These are phyloP conservation scores for Colletotrichum falcatum DNA, from an alignment of 2,329 filamentous ascomycete genomes.

Conservation along the genomic window DNA sequence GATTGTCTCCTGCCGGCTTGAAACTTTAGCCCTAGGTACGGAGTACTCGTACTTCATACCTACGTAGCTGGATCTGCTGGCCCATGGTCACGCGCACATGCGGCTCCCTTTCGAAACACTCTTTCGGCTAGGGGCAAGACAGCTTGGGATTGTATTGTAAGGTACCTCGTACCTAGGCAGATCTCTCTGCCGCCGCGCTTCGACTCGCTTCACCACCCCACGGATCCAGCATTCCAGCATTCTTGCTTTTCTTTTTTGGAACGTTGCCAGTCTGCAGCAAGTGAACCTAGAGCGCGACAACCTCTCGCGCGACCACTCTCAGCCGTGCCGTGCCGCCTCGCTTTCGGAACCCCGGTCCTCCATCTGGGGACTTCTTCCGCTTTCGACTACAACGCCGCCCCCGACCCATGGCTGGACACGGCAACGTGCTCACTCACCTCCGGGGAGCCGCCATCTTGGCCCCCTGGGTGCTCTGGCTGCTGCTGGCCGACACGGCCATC, in stretches of 20 bases:
- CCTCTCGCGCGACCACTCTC: background rate
- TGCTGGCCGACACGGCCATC: conserved; percentile 63
- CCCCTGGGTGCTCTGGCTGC: conserved; percentile 66
- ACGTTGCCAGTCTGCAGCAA: background rate
- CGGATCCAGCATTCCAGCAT: conserved; percentile 20
- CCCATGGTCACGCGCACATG: conserved; percentile 29
- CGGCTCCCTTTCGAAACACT: conserved; percentile 39
- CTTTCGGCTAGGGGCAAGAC: conserved; percentile 15
- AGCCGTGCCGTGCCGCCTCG: conserved; percentile 7
- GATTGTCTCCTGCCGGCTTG: conserved; percentile 21
- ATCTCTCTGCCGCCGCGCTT: conserved; percentile 24
- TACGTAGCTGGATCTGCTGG: background rate
- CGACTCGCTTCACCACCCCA: conserved; percentile 7
- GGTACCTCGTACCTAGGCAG: too few species aligned
- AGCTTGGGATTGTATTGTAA: conserved; percentile 3
- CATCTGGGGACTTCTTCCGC: background rate
- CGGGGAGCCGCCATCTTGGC: conserved; percentile 57
- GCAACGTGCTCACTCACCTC: conserved; percentile 50
- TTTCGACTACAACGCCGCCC: background rate
- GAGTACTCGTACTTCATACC: too few species aligned
- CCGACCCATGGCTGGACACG: conserved; percentile 38
- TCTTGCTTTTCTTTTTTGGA: conserved; percentile 19
- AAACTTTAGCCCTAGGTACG: conserved; percentile 16
- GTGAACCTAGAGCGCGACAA: background rate
- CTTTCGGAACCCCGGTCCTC: conserved; percentile 13